Base-by-base conservation (phyloP, 1,139 yeast species). In the Protomyces pachydermus region DNA sequence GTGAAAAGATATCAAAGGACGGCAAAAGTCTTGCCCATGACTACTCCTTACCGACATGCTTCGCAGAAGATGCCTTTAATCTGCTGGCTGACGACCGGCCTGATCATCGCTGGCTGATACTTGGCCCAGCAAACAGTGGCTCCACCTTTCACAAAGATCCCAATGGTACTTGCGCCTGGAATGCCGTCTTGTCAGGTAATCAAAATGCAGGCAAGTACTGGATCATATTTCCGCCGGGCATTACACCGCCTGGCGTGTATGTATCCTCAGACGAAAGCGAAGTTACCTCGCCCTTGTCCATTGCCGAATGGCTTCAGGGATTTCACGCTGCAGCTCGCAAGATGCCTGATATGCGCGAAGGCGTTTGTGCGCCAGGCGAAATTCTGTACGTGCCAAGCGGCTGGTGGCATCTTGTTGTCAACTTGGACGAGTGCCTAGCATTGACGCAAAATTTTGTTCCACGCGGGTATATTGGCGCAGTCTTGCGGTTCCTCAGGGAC, bases 391-490 rank as follows among this genome's bases (percentile, higher is more conserved):
- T 91, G 3, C 97, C 97, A 1, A 81, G 91, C 23, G 95, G 96
- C 0, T 91, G 97, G 97, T 91, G 97, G 97, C 97, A 91, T 76
- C 79, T 85, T 51, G 97, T 91, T 32, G 88, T 90, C 28, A 91
- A 91, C 71, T 72, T 91, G 32, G 90, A 87, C 67, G 91, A 87
- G 71, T 80, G 86, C 18, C 86, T 87, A 51, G 91, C 96, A 0
- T 76, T 90, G 70, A 91, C 97, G 0, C 95, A 89, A 69, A 91
- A 91, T 72, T 91, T 90, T 74, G 93, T 89, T 4, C 95, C 97
- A 0, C 72, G 73, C 50, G 82, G 83, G 62, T 77, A 82, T 23
- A 69, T 77, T 35, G 66, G 68, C 12, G 78, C 80, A 52, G 95
- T 85, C 1, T 76, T 88, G 66, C 77, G 82, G 69, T 91, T 91